Conservation (phyloP, 1,139 yeast species). For the Scheffersomyces stambukii region DNA sequence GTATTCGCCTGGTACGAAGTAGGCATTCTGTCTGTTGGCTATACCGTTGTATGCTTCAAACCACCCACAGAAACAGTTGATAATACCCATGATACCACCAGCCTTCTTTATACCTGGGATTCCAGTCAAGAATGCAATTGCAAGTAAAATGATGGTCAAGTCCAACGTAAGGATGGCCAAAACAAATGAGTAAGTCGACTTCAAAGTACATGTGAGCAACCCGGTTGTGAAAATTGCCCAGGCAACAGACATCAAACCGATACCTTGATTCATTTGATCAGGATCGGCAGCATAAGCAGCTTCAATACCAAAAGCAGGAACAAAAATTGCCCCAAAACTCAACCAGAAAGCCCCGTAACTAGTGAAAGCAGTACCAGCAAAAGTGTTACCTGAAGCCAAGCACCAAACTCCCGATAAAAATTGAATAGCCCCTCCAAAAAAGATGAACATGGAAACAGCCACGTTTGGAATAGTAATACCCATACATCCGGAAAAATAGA, state of each 20-base stretch:
- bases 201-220: constrained; percentile 54
- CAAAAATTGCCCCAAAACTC: constrained; percentile 54
- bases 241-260: constrained; percentile 56
- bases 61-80: constrained; percentile 59
- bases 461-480: constrained; percentile 32
- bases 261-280: constrained; percentile 43
- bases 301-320: constrained; percentile 51
- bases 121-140: constrained; percentile 50
- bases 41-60: constrained; percentile 41
- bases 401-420: constrained; percentile 66
- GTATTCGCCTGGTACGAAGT: constrained; percentile 18
- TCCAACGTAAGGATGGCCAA: constrained; percentile 49
- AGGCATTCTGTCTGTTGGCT: constrained; percentile 24
- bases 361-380: constrained; percentile 59
- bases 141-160: constrained; percentile 51
- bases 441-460: constrained; percentile 40
- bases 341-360: constrained; percentile 77
- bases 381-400: constrained; percentile 58
- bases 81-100: constrained; percentile 66
- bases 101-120: constrained; percentile 46
- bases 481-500: constrained; percentile 36
- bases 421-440: constrained; percentile 61
- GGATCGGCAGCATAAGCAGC: constrained; percentile 44
- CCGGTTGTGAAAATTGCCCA: constrained; percentile 62
- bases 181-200: constrained; percentile 59